Percentiles rank a stretch among this genome's conserved stretches.
Conservation (phyloP, 768 basidiomycete genomes). For the Pholiota microspora region DNA sequence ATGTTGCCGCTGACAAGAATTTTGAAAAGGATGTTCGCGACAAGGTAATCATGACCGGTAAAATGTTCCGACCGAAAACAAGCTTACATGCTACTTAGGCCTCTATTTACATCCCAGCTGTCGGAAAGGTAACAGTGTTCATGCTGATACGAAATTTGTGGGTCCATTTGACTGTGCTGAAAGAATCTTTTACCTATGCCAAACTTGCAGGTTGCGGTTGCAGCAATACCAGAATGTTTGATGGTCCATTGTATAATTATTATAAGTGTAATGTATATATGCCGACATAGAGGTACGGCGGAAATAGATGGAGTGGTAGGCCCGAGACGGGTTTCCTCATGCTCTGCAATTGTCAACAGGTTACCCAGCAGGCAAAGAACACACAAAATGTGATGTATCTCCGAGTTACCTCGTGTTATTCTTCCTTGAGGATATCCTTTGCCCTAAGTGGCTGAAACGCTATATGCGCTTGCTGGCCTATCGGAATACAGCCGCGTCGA, state of each 20-base stretch:
- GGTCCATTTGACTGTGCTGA: slow-evolving; percentile 26
- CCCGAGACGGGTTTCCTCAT: slow-evolving; percentile 17
- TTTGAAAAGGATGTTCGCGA: slow-evolving; percentile 92
- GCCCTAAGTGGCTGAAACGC: neutral
- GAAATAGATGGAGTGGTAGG: slow-evolving; percentile 24
- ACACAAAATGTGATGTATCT: slow-evolving; percentile 1
- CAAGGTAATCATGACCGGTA: slow-evolving; percentile 49
- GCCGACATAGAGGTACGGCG: slow-evolving; percentile 19
- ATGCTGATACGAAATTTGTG: slow-evolving; percentile 97
- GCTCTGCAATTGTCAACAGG: slow-evolving; percentile 31
- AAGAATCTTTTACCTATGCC: neutral
- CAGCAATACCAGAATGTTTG: slow-evolving; percentile 46
- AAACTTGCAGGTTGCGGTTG: slow-evolving; percentile 47
- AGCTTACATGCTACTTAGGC: slow-evolving; percentile 47
- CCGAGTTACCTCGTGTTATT: neutral
- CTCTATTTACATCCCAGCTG: slow-evolving; percentile 90
- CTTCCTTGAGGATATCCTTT: neutral
- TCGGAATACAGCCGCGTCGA: slow-evolving; percentile 50
- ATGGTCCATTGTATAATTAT: slow-evolving; percentile 20
- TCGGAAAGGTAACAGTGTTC: slow-evolving; percentile 97
- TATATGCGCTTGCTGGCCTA: slow-evolving; percentile 10
- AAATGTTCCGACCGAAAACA: neutral
- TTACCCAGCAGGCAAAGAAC: slow-evolving; percentile 17
- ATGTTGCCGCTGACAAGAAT: slow-evolving; percentile 94
- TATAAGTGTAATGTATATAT: slow-evolving; percentile 34